Evolutionary conservation across 2,329 filamentous ascomycete genomes (phyloP).

Genomic region (Colletotrichum ledebouriae): DNA sequence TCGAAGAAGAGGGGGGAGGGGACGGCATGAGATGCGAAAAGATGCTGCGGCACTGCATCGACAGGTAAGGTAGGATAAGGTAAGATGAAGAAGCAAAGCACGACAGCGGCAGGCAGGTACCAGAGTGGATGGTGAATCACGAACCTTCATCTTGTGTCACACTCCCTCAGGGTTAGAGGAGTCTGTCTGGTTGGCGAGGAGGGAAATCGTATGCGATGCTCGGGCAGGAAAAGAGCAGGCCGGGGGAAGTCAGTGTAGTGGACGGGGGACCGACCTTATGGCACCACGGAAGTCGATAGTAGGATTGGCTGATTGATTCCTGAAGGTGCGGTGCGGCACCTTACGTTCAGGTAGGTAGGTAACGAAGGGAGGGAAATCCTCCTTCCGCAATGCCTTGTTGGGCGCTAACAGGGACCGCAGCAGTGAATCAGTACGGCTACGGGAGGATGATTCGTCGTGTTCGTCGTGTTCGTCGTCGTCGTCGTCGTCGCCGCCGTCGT

Average conservation of each 20-base stretch:
- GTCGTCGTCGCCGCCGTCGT: no score
- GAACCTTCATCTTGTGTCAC: conserved; percentile 45
- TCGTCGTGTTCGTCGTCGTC: background rate
- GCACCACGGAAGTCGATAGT: conserved; percentile 31
- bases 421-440: conserved; percentile 26
- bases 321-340: no score
- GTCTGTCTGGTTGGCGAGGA: background rate
- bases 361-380: conserved; percentile 20
- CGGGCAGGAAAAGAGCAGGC: conserved; percentile 16
- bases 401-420: conserved; percentile 22
- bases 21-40: background rate
- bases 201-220: conserved; percentile 23
- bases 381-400: conserved; percentile 29
- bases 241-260: background rate
- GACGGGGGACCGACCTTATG: conserved; percentile 28
- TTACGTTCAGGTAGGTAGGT: no score
- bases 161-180: conserved; percentile 11
- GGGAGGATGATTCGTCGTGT: background rate
- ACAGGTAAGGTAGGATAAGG: background rate
- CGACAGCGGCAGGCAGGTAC: conserved; percentile 16
- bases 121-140: conserved; percentile 33
- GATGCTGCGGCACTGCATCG: background rate
- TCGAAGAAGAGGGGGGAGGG: conserved; percentile 4
- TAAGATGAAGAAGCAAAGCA: conserved; percentile 21
- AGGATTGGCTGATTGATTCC: background rate